Percentiles rank a stretch among this genome's conserved stretches.
phyloP scores from a whole-genome alignment of 2,329 filamentous ascomycete genomes.

The Curvularia hawaiiensis region DNA sequence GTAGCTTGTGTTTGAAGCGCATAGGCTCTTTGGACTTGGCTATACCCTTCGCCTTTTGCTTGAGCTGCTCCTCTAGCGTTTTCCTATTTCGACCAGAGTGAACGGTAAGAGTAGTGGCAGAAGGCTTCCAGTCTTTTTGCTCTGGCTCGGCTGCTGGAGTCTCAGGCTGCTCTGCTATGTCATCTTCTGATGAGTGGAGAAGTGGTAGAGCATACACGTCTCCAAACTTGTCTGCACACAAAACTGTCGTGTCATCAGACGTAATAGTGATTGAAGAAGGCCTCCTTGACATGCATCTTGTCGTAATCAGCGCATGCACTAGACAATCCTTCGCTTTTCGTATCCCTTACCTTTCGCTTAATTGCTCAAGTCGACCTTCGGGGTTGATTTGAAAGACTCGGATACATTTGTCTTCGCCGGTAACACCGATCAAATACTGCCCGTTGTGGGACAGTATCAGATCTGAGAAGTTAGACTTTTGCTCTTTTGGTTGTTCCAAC shows the following conservation, averaged over 20 bases:
- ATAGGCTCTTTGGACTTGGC: slow-evolving; percentile 55
- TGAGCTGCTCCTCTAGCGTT: slow-evolving; percentile 62
- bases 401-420: slow-evolving; percentile 89
- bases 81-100: slow-evolving; percentile 65
- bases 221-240: slow-evolving; percentile 93
- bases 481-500: slow-evolving; percentile 38
- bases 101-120: slow-evolving; percentile 64
- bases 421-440: slow-evolving; percentile 75
- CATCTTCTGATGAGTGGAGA: slow-evolving; percentile 51
- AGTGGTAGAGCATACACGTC: slow-evolving; percentile 92
- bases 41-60: slow-evolving; percentile 48
- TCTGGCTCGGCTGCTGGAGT: slow-evolving; percentile 24
- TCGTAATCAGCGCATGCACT: slow-evolving; percentile 14
- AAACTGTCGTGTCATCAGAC: slow-evolving; percentile 71
- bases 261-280: slow-evolving; percentile 77
- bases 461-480: slow-evolving; percentile 69
- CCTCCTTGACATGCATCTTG: slow-evolving; percentile 84
- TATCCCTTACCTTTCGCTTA: slow-evolving; percentile 70
- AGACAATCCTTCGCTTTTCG: slow-evolving; percentile 6
- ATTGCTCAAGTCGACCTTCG: slow-evolving; percentile 64
- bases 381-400: slow-evolving; percentile 76
- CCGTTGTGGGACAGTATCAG: slow-evolving; percentile 68
- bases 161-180: slow-evolving; percentile 22
- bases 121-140: slow-evolving; percentile 53
- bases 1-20: slow-evolving; percentile 73